Conservation (phyloP, 192 early-diverging fungal species). For the Helicostylum pulchrum region DNA sequence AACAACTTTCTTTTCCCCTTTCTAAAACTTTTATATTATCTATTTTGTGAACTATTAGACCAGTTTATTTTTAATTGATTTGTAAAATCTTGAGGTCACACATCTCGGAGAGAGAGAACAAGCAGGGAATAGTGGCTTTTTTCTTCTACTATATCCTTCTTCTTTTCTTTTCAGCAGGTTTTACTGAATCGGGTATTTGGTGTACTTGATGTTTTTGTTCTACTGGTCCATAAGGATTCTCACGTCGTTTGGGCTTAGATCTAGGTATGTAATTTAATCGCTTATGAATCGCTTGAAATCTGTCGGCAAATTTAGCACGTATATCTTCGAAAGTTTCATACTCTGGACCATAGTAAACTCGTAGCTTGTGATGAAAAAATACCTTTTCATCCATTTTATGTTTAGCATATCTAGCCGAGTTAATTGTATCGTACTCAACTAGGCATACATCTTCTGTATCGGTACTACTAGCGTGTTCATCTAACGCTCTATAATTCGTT, state of each 20-base stretch:
- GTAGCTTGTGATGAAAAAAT: conserved; percentile 36
- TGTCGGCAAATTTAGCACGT: conserved; percentile 38
- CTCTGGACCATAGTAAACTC: conserved; percentile 39
- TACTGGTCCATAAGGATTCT: no score
- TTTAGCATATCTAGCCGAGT: conserved; percentile 34
- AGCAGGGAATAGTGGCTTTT: no score
- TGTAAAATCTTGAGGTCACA: no score
- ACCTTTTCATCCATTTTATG: conserved; percentile 36
- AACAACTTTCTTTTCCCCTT: no score
- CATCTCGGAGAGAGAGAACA: no score
- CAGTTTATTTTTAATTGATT: no score
- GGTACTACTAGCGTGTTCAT: conserved; percentile 21
- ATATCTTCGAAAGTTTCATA: conserved; percentile 42
- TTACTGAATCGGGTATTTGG: neutral
- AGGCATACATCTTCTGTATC: conserved; percentile 33
- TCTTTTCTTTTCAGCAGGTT: neutral
- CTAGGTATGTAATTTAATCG: neutral
- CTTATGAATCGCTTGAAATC: conserved; percentile 23
- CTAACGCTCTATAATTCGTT: conserved; percentile 11
- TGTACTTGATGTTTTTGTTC: neutral
- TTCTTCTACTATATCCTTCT: neutral
- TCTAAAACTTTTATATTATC: no score
- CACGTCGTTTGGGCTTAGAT: neutral
- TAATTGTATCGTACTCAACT: conserved; percentile 24
- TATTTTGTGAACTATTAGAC: no score